A percentile compares a stretch with the other conserved stretches of the same genome.
Evolutionary conservation across 768 basidiomycete genomes (phyloP).

Genomic region (Auricularia cornea): DNA sequence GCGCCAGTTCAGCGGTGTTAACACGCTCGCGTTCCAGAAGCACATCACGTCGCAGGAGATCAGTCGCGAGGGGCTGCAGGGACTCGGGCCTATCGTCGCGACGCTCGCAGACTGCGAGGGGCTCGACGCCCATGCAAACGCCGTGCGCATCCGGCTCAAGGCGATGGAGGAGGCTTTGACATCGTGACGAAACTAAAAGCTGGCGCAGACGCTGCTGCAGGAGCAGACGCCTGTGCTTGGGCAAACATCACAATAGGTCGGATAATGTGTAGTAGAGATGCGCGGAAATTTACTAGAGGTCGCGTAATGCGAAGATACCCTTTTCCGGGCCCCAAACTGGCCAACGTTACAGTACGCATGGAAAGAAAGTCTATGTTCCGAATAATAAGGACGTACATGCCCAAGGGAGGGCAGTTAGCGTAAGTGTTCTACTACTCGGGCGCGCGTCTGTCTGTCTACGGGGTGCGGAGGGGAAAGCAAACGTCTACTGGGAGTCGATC

Average conservation of each 20-base stretch:
- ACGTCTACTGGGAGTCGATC: neutral
- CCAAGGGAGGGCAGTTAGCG: too few relatives aligned
- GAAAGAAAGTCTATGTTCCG: too few relatives aligned
- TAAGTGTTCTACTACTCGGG: too few relatives aligned
- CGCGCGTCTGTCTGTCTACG: too few relatives aligned
- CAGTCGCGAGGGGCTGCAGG: constrained; percentile 63
- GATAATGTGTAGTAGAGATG: too few relatives aligned
- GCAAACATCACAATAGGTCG: too few relatives aligned
- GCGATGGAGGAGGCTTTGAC: neutral
- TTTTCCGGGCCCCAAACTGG: too few relatives aligned
- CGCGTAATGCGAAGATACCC: too few relatives aligned
- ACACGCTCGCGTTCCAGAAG: constrained; percentile 95
- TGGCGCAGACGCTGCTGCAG: neutral
- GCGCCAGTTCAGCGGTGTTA: constrained; percentile 96
- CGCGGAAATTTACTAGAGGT: too few relatives aligned
- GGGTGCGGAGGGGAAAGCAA: too few relatives aligned
- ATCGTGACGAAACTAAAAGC: neutral
- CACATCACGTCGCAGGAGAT: constrained; percentile 97
- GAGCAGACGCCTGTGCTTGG: neutral
- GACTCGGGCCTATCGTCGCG: constrained; percentile 78
- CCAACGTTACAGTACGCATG: too few relatives aligned
- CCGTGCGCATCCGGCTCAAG: constrained; percentile 75
- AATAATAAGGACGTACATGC: too few relatives aligned
- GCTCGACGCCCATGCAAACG: constrained; percentile 90
- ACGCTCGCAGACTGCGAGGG: constrained; percentile 94